phyloP scores from a whole-genome alignment of 176 grass and related monocot genomes.

The Carex kokanica region DNA sequence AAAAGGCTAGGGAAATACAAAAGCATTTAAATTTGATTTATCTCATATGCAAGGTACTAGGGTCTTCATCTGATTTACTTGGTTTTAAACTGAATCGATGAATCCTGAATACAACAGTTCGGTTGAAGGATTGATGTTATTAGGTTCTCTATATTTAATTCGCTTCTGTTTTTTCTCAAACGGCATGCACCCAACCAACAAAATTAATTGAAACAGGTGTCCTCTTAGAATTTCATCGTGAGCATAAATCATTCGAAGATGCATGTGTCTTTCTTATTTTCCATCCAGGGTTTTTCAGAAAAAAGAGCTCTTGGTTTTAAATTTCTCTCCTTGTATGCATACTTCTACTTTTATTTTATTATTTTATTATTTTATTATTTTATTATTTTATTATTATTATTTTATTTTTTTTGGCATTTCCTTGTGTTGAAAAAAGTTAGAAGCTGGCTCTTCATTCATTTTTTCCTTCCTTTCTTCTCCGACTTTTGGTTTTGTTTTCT shows the following conservation, averaged over 20 bases:
- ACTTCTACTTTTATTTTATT: too few relatives aligned
- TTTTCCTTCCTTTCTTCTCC: neutral
- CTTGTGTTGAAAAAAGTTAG: neutral
- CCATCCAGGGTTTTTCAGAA: neutral
- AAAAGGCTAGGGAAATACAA: neutral
- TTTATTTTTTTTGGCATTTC: neutral
- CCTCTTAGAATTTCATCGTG: too few relatives aligned
- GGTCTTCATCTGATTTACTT: neutral
- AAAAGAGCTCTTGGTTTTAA: neutral
- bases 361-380: neutral
- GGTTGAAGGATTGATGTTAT: neutral
- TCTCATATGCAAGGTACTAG: neutral
- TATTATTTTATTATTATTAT: neutral
- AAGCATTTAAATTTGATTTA: neutral
- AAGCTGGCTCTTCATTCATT: neutral
- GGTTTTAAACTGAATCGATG: neutral
- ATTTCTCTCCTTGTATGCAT: too few relatives aligned
- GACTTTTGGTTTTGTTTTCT: too few relatives aligned
- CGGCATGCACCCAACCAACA: too few relatives aligned
- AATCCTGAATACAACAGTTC: neutral
- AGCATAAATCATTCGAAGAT: neutral
- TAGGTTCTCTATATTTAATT: neutral
- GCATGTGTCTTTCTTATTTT: neutral
- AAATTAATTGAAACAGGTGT: too few relatives aligned
- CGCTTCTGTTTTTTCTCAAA: neutral